Evolutionary conservation across 768 basidiomycete genomes (phyloP).

Genomic region (Russula ochroleuca): DNA sequence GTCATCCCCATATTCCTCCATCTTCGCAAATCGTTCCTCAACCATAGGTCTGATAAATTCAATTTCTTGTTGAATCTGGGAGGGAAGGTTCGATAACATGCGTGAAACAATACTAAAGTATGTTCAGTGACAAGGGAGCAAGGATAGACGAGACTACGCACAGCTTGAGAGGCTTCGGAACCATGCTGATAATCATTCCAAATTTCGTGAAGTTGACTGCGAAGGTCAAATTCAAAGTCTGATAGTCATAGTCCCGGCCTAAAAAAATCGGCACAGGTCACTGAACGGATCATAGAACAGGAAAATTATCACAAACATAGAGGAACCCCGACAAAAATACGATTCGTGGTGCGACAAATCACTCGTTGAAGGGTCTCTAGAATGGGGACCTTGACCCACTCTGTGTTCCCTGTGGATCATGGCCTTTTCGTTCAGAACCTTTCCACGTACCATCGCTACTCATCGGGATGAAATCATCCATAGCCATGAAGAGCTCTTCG

Average conservation of each 20-base stretch:
- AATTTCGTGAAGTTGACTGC: slow-evolving; percentile 37
- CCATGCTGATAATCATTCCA: slow-evolving; percentile 35
- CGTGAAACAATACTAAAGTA: too few relatives aligned
- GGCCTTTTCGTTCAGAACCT: not conserved
- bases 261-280: not conserved
- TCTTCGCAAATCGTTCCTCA: too few relatives aligned
- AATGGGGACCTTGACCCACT: slow-evolving; percentile 36
- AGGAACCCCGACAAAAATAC: slow-evolving; percentile 37
- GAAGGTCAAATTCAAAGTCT: slow-evolving; percentile 27
- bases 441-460: not conserved
- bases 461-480: not conserved
- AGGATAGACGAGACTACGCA: slow-evolving; percentile 29
- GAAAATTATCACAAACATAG: slow-evolving; percentile 32
- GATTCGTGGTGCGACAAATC: too few relatives aligned
- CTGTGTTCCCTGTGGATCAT: slow-evolving; percentile 28
- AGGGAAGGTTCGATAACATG: too few relatives aligned
- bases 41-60: too few relatives aligned
- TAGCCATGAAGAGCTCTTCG: not conserved
- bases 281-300: not conserved
- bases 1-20: too few relatives aligned
- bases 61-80: too few relatives aligned
- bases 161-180: slow-evolving; percentile 44
- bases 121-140: not conserved
- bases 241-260: slow-evolving; percentile 44
- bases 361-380: slow-evolving; percentile 26